phyloP scores from a whole-genome alignment of 495 filamentous ascomycete genomes.

The Tuber aestivum region DNA sequence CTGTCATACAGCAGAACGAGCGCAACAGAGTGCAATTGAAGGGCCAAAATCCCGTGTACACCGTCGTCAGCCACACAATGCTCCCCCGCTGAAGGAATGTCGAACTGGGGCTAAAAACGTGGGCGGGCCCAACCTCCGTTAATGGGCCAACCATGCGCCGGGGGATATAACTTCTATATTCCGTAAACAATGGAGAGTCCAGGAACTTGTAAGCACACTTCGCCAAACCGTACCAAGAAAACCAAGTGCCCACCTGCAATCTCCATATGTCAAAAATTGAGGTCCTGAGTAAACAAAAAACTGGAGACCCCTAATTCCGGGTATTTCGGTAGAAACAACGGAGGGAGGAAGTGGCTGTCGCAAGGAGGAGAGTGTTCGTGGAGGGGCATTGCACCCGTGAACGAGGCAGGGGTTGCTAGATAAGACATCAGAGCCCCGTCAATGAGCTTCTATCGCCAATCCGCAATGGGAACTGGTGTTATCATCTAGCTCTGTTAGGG shows the following conservation, averaged over 20 bases:
- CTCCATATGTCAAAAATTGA: conserved; percentile 12
- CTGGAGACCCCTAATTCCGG: conserved; percentile 2
- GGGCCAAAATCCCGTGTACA: conserved; percentile 67
- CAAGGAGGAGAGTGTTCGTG: conserved; percentile 6
- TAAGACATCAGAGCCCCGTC: conserved; percentile 81
- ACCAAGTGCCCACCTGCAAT: conserved; percentile 67
- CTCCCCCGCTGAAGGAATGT: no score
- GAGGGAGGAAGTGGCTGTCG: conserved; percentile 5
- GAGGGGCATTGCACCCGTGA: conserved; percentile 53
- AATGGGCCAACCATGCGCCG: conserved; percentile 87
- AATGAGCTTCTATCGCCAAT: conserved; percentile 69
- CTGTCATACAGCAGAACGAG: conserved; percentile 91
- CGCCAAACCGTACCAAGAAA: conserved; percentile 78
- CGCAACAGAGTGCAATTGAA: conserved; percentile 69
- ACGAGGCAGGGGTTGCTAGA: conserved; percentile 68
- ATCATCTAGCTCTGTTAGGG: conserved; percentile 64
- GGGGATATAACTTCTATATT: conserved; percentile 79
- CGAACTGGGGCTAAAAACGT: background rate
- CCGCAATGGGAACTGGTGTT: conserved; percentile 68
- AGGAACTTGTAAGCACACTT: conserved; percentile 77
- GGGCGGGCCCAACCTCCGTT: conserved; percentile 58
- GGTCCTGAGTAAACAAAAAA: conserved; percentile 4
- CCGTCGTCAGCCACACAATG: background rate
- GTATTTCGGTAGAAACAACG: conserved; percentile 2
- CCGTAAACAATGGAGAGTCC: conserved; percentile 64